A percentile compares a stretch with the other conserved stretches of the same genome.
phyloP scores from a whole-genome alignment of 192 early-diverging fungal species.

The Dissophora globulifera region DNA sequence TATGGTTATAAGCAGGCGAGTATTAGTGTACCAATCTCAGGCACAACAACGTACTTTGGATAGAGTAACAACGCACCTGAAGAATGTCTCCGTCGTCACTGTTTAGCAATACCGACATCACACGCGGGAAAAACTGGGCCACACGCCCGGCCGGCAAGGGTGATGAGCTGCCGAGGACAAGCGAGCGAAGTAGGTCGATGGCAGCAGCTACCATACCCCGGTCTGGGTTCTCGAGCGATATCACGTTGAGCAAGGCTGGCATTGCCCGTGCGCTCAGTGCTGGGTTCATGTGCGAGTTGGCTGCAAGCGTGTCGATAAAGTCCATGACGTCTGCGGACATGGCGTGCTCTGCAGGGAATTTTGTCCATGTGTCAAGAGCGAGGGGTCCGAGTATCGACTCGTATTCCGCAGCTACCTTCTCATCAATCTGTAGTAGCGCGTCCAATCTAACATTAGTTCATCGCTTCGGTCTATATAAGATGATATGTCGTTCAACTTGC shows the following conservation, averaged over 20 bases:
- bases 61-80: constrained; percentile 60
- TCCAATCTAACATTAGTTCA: too few species aligned
- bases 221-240: constrained; percentile 14
- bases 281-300: constrained; percentile 67
- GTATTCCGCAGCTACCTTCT: constrained; percentile 72
- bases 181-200: constrained; percentile 73
- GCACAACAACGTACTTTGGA: too few species aligned
- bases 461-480: not conserved
- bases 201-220: constrained; percentile 56
- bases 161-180: constrained; percentile 76
- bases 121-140: constrained; percentile 77
- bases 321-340: constrained; percentile 77
- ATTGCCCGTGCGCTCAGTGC: constrained; percentile 76
- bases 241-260: constrained; percentile 63
- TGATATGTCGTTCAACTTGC: not conserved
- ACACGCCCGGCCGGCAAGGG: constrained; percentile 77
- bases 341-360: constrained; percentile 76
- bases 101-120: constrained; percentile 77
- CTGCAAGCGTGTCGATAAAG: constrained; percentile 78
- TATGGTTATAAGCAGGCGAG: too few species aligned
- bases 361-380: constrained; percentile 80
- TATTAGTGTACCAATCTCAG: not conserved
- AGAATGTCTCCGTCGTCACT: constrained; percentile 79
- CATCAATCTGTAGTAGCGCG: constrained; percentile 75
- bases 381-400: constrained; percentile 76